These are phyloP conservation scores for Fusarium sp. DNA, from an alignment of 2,329 filamentous ascomycete species.

Conservation along the genomic window DNA sequence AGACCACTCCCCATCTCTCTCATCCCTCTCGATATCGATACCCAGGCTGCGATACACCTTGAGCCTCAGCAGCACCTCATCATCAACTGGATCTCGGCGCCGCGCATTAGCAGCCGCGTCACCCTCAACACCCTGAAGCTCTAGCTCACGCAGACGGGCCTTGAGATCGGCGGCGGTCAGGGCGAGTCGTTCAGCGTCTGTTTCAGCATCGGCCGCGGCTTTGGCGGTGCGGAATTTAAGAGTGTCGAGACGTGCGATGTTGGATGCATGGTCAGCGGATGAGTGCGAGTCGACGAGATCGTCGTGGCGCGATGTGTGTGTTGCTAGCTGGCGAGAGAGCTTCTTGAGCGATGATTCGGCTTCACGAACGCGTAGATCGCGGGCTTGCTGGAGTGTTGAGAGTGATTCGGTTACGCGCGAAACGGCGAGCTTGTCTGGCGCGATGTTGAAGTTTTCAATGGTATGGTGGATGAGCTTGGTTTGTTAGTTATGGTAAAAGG, in stretches of 20 bases:
- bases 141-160: constrained; percentile 81
- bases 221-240: constrained; percentile 97
- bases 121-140: constrained; percentile 88
- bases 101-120: constrained; percentile 47
- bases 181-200: constrained; percentile 92
- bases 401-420: constrained; percentile 87
- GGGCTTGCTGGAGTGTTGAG: constrained; percentile 83
- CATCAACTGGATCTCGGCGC: constrained; percentile 63
- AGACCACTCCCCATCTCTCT: constrained; percentile 79
- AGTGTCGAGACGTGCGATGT: constrained; percentile 89
- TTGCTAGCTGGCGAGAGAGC: constrained; percentile 80
- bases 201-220: constrained; percentile 86
- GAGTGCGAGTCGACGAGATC: constrained; percentile 82
- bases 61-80: constrained; percentile 78
- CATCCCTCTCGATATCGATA: constrained; percentile 85
- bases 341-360: constrained; percentile 75
- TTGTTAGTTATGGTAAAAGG: constrained; percentile 16
- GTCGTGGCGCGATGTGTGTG: constrained; percentile 78
- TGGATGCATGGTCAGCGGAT: constrained; percentile 80
- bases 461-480: constrained; percentile 88
- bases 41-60: constrained; percentile 93
- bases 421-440: constrained; percentile 85
- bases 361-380: constrained; percentile 79
- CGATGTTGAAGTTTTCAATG: constrained; percentile 93
- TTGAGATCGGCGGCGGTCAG: constrained; percentile 80